These are phyloP conservation scores for Leptographium wingfieldii DNA, from an alignment of 2,329 filamentous ascomycete species.

Conservation along the genomic window DNA sequence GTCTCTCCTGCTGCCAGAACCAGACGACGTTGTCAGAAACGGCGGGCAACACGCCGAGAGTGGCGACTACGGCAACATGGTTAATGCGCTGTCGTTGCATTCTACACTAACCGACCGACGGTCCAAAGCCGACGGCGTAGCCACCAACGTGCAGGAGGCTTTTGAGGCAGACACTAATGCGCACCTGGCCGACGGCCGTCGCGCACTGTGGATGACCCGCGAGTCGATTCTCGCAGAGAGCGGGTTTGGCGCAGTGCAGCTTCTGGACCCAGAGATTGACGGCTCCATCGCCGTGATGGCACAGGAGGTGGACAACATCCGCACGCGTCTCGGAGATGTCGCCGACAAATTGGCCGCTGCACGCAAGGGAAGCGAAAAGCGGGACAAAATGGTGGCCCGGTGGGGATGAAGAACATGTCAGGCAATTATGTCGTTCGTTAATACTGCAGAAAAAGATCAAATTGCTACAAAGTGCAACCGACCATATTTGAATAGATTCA, in stretches of 20 bases:
- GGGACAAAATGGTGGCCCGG: conserved; percentile 33
- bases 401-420: conserved; percentile 21
- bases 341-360: conserved; percentile 23
- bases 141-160: conserved; percentile 32
- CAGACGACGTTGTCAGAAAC: conserved; percentile 12
- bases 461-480: too few species aligned
- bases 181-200: conserved; percentile 33
- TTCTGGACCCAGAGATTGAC: conserved; percentile 41
- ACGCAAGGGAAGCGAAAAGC: conserved; percentile 29
- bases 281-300: conserved; percentile 32
- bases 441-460: too few species aligned
- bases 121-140: conserved; percentile 30
- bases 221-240: conserved; percentile 43
- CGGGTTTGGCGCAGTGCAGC: conserved; percentile 31
- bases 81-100: conserved; percentile 15
- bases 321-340: conserved; percentile 12
- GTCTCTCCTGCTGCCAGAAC: conserved; percentile 28
- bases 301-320: conserved; percentile 20
- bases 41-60: not conserved
- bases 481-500: too few species aligned
- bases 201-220: conserved; percentile 34
- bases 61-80: conserved; percentile 1
- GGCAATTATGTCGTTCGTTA: too few species aligned
- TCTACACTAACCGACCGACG: conserved; percentile 26
- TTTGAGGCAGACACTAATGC: conserved; percentile 32